phyloP scores from a whole-genome alignment of 345 rosid genomes.

The Populus davidiana region DNA sequence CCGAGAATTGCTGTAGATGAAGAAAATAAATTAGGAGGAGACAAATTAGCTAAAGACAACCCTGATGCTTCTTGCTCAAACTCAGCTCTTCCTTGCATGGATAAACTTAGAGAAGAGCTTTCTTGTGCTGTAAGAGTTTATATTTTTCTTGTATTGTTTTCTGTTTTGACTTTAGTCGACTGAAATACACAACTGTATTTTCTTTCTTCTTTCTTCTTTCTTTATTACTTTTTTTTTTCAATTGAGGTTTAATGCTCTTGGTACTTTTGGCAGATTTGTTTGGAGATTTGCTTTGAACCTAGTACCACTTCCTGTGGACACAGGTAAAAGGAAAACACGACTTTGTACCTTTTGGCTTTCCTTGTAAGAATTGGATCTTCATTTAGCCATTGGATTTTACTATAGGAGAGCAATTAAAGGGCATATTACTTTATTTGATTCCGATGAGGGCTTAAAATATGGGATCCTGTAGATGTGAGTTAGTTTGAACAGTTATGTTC shows the following conservation, averaged over 20 bases:
- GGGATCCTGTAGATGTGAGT: not conserved
- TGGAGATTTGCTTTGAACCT: conserved; percentile 94
- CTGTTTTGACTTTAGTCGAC: conserved; percentile 2
- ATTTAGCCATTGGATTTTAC: not conserved
- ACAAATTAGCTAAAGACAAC: conserved; percentile 22
- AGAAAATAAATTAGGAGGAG: conserved; percentile 25
- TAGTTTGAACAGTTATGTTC: not conserved
- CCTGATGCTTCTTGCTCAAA: conserved; percentile 29
- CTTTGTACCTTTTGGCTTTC: not conserved
- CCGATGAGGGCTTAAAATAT: not conserved
- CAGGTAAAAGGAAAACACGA: conserved; percentile 43
- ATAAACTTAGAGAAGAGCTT: conserved; percentile 82
- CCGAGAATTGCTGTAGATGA: conserved; percentile 14
- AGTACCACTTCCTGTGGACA: conserved; percentile 95
- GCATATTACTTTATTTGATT: not conserved
- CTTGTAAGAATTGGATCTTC: not conserved
- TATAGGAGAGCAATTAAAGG: not conserved
- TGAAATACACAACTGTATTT: not conserved
- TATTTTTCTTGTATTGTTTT: not conserved
- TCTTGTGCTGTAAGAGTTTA: conserved; percentile 83
- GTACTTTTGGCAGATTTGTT: conserved; percentile 58
- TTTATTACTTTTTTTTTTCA: not conserved
- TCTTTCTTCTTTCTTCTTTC: too few species aligned
- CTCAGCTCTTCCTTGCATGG: conserved; percentile 53
- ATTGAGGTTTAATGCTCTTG: conserved; percentile 2